phyloP scores from a whole-genome alignment of 805 yeast genomes.

The baker's yeast (Saccharomyces cerevisiae) region DNA sequence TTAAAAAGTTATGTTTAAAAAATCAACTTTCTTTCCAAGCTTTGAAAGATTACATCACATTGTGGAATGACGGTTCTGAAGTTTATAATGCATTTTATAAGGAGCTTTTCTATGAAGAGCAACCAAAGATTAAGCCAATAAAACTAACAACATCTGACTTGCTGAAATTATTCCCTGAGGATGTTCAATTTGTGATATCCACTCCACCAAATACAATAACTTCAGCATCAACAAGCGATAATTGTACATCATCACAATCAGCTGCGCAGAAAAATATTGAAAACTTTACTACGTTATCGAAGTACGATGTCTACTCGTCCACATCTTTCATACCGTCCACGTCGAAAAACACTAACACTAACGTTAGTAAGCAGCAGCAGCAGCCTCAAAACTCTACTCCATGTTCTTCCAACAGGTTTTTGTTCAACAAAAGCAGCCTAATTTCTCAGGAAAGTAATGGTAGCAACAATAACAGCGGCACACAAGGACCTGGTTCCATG shows the following conservation, averaged over 20 bases:
- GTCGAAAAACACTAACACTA: not conserved
- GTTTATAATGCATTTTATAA: conserved; percentile 20
- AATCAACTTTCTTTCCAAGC: conserved; percentile 22
- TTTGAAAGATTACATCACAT: conserved; percentile 17
- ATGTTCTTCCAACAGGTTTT: not conserved
- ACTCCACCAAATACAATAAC: not conserved
- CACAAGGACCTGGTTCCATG: not conserved
- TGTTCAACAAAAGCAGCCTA: not conserved
- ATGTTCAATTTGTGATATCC: conserved; percentile 1
- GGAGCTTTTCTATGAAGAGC: conserved; percentile 13
- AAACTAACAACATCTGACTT: conserved; percentile 8
- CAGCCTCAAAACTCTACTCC: not conserved
- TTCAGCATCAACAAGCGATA: not conserved
- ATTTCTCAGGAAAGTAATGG: not conserved
- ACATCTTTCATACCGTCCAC: conserved; percentile 17
- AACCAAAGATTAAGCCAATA: conserved; percentile 12
- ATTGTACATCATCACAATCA: conserved; percentile 1
- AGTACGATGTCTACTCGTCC: conserved; percentile 21
- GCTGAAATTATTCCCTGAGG: conserved; percentile 12
- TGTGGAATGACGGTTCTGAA: conserved; percentile 32
- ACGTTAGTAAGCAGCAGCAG: not conserved
- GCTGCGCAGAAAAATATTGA: conserved; percentile 2
- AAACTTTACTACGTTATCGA: conserved; percentile 4
- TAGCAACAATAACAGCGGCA: not conserved
- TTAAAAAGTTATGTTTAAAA: conserved; percentile 9